Conservation (phyloP, 1,284 basidiomycete genomes). For the Fistulina hepatica region DNA sequence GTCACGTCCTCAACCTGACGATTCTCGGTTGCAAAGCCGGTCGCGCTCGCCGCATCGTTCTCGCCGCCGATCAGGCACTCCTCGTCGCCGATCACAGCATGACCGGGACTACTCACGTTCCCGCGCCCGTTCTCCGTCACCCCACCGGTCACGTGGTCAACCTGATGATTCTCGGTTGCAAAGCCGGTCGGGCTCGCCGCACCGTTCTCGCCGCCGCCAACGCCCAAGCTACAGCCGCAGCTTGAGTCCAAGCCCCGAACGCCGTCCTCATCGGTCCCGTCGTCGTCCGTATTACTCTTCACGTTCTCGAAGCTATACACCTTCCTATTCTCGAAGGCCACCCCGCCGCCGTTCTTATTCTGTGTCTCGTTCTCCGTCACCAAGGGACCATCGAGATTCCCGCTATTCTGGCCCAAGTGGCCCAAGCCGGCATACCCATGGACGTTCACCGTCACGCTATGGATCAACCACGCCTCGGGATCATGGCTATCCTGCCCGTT, state of each 20-base stretch:
- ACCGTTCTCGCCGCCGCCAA: neutral
- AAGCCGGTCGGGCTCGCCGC: slow-evolving; percentile 12
- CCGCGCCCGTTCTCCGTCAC: neutral
- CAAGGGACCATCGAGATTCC: no score
- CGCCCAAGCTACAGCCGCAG: no score
- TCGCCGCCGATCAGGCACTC: slow-evolving; percentile 13
- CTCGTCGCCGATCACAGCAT: slow-evolving; percentile 4
- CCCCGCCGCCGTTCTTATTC: neutral
- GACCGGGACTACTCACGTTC: neutral
- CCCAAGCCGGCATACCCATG: no score
- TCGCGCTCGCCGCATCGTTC: slow-evolving; percentile 14
- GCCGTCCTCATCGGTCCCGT: no score
- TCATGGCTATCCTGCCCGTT: no score
- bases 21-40: slow-evolving; percentile 7
- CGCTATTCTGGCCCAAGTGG: no score
- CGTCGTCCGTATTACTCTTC: no score
- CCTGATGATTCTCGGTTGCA: slow-evolving; percentile 1
- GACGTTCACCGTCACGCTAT: no score
- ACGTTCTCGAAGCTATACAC: slow-evolving; percentile 6
- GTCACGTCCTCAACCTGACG: neutral
- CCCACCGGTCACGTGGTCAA: neutral
- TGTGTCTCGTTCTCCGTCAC: no score
- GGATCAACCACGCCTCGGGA: no score
- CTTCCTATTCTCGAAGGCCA: slow-evolving; percentile 1
- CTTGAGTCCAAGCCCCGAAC: no score